Base-by-base conservation (phyloP, 2,329 filamentous ascomycete genomes). In the Fusarium marasasianum region DNA sequence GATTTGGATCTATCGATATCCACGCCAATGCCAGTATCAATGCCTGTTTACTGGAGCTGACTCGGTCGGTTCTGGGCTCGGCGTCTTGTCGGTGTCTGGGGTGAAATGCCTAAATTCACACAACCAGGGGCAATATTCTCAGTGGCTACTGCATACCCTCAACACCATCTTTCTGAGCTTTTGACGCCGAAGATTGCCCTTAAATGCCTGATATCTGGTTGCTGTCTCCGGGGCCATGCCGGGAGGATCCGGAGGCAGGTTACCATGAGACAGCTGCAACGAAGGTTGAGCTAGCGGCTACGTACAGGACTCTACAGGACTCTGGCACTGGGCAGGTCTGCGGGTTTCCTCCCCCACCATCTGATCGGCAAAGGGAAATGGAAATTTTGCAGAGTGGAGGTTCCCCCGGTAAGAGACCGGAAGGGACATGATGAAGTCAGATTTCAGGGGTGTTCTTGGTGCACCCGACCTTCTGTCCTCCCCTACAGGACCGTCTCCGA, bases 241-340 rank as follows among this genome's bases (percentile, higher is more conserved):
- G 76, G 76, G 75, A 77, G 71, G 71, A 77, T 57, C 73, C 76
- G 76, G 76, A 78, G 71, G 61, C 61, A 69, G 55, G 63, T 64
- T 63, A 77, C 64, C 58, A 58, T 45, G 43, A 64, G 54, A 53
- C 61, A 69, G 53, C 54, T 51, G 64, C 63, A 71, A 33, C 51
- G 51, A 69, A 63, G 60, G 50, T 67, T 66, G 56, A 63, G 40
- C 53, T 71, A 73, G 54, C 37, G 58, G 38, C 66, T 68, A 68
- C 31, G 29, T 69, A 45, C 33, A 50, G 29, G 29, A 12, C 45
- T 50, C 47, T 50, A 51, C 47, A 56, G 57, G 61, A 48, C 44
- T 60, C 38, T 57, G 57, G 54, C 24, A 26, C 24, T 26, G 24
- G 24, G 24, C 55, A 69, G 50, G 55, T 67, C 31, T 67, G 43